Percentiles rank a stretch among this genome's conserved stretches.
Evolutionary conservation across 164 flowering plant species (phyloP).

Genomic region (Akebia trifoliata): DNA sequence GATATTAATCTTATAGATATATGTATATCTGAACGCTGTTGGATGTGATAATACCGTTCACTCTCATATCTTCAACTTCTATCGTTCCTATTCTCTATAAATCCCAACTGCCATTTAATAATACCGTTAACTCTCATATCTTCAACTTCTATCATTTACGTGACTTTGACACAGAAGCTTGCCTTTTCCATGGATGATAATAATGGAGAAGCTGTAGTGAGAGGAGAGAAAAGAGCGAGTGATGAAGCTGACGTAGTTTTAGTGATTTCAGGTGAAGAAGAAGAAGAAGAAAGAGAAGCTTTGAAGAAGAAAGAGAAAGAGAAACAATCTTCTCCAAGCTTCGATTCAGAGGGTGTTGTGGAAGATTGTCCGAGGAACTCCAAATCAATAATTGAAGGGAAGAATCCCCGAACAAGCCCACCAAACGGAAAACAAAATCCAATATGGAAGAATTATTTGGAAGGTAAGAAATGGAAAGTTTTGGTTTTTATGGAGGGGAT

Average conservation of each 20-base stretch:
- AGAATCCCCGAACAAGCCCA: background rate
- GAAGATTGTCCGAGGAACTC: constrained; percentile 10
- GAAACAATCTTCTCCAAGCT: background rate
- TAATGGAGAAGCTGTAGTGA: constrained; percentile 3
- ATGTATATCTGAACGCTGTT: too few species aligned
- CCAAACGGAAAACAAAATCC: too few species aligned
- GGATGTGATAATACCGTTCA: too few species aligned
- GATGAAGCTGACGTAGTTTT: constrained; percentile 27
- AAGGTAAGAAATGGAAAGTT: background rate
- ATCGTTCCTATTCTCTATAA: too few species aligned
- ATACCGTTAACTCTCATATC: too few species aligned
- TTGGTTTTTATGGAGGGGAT: constrained; percentile 39
- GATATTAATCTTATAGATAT: too few species aligned
- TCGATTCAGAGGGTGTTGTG: constrained; percentile 5
- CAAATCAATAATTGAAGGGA: constrained; percentile 4
- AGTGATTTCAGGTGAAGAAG: constrained; percentile 21
- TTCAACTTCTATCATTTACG: too few species aligned
- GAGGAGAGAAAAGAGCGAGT: background rate
- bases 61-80: too few species aligned
- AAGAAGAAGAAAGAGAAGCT: too few species aligned
- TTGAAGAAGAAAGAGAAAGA: constrained; percentile 3
- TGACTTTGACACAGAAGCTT: too few species aligned
- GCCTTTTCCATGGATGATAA: constrained; percentile 22
- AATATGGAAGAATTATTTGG: background rate
- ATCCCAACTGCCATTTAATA: too few species aligned